phyloP scores from a whole-genome alignment of 768 basidiomycete genomes.

The Exsudoporus frostii region DNA sequence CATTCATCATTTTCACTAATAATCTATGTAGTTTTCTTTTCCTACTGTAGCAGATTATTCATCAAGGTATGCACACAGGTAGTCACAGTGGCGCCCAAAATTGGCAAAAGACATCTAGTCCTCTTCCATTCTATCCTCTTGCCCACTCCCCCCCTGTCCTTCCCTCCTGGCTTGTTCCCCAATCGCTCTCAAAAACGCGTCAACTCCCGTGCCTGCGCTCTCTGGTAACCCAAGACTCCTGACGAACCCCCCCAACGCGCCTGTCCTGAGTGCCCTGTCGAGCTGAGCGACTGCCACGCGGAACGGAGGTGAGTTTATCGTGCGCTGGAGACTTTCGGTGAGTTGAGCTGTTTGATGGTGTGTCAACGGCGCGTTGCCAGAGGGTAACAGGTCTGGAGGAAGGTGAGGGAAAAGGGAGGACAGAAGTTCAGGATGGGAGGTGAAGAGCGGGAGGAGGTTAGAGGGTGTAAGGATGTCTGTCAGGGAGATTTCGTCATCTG shows the following conservation, averaged over 20 bases:
- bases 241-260: conserved; percentile 72
- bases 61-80: not conserved
- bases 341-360: conserved; percentile 23
- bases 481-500: conserved; percentile 55
- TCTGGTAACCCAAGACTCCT: conserved; percentile 78
- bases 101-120: conserved; percentile 40
- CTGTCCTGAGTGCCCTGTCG: conserved; percentile 82
- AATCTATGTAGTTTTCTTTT: not conserved
- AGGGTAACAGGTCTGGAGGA: conserved; percentile 70
- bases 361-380: conserved; percentile 44
- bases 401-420: conserved; percentile 75
- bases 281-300: conserved; percentile 74
- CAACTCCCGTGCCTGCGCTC: conserved; percentile 76
- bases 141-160: conserved; percentile 18
- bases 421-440: conserved; percentile 64
- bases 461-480: conserved; percentile 73
- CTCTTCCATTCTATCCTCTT: conserved; percentile 72
- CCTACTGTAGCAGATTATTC: not conserved
- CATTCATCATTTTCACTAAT: not conserved
- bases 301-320: conserved; percentile 83
- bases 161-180: conserved; percentile 68
- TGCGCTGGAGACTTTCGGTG: conserved; percentile 61
- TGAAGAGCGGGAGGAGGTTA: conserved; percentile 70
- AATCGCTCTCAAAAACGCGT: conserved; percentile 77
- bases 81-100: not conserved